Base-by-base conservation (phyloP, 2,329 filamentous ascomycete genomes). In the Stemphylium vesicarium region DNA sequence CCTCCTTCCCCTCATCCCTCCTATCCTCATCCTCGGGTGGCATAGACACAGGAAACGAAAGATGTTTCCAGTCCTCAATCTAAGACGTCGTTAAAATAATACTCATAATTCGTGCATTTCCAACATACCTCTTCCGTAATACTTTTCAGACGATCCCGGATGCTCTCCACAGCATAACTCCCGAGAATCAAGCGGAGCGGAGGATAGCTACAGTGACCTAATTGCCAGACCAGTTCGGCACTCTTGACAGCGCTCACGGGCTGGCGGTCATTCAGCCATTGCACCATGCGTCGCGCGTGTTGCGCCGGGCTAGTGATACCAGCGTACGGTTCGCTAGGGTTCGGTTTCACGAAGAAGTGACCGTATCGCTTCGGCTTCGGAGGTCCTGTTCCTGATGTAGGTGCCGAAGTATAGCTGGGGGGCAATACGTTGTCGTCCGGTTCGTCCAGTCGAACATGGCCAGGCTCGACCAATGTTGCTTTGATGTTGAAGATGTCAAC, bases 151-250 rank as follows among this genome's bases (percentile, higher is more conserved):
- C 94, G 84, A 77, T 99, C 95, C 13, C 95, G 82, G 45, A 98
- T 96, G 74, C 93, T 97, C 75, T 99, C 94, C 33, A 98, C 94
- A 1, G 95, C 94, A 78, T 96, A 98, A 62, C 88, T 96, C 0
- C 95, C 95, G 20, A 98, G 77, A n/a, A 97, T 79, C 54, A 99
- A 77, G 31, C 95, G 81, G 60, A 98, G 75, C 0, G 95, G 95
- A 44, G 95, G 95, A 72, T 92, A 97, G n/a, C 87, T 89, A 78
- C 94, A 98, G 79, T 98, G 95, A 0, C 89, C 95, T 38, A 98
- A 79, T 79, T 97, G 80, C 95, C 95, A 98, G 6, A 96, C 88
- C 52, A 98, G 79, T 79, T 98, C 92, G 2, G 92, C 92, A 56
- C 92, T 94, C 77, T 96, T 96, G 50, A 96, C 88, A 0, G 92